Conservation (phyloP, 495 filamentous ascomycete genomes). For the Corynascus novoguineensis region DNA sequence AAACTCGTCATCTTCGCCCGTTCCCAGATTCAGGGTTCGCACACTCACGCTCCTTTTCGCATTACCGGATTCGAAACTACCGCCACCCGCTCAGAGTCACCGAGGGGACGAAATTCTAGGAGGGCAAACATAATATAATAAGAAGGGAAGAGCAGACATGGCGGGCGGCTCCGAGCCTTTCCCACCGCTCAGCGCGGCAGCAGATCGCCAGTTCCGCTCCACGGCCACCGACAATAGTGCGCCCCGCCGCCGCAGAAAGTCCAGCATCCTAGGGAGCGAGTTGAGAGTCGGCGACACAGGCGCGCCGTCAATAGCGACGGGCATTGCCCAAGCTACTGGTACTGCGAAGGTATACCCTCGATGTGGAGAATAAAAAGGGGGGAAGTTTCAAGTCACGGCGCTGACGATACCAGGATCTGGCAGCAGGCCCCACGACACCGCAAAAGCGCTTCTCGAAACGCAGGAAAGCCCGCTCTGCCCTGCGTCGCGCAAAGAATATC, state of each 20-base stretch:
- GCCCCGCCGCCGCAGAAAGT: conserved; percentile 45
- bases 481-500: conserved; percentile 60
- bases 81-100: neutral
- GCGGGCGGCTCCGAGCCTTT: conserved; percentile 37
- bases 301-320: conserved; percentile 40
- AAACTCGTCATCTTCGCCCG: neutral
- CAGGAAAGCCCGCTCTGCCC: conserved; percentile 54
- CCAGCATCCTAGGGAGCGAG: conserved; percentile 40
- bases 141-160: conserved; percentile 11
- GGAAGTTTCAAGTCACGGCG: neutral
- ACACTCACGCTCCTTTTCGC: neutral
- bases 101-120: neutral
- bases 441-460: conserved; percentile 48
- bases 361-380: neutral
- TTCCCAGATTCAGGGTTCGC: neutral
- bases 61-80: neutral
- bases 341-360: conserved; percentile 19
- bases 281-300: conserved; percentile 46
- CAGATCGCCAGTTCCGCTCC: conserved; percentile 34
- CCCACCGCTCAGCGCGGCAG: conserved; percentile 39
- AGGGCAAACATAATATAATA: neutral
- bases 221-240: conserved; percentile 22
- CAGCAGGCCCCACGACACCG: conserved; percentile 17
- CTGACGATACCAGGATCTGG: conserved; percentile 21
- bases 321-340: conserved; percentile 34